phyloP scores from a whole-genome alignment of 2,329 filamentous ascomycete species.

The Cladorrhinum sp. region DNA sequence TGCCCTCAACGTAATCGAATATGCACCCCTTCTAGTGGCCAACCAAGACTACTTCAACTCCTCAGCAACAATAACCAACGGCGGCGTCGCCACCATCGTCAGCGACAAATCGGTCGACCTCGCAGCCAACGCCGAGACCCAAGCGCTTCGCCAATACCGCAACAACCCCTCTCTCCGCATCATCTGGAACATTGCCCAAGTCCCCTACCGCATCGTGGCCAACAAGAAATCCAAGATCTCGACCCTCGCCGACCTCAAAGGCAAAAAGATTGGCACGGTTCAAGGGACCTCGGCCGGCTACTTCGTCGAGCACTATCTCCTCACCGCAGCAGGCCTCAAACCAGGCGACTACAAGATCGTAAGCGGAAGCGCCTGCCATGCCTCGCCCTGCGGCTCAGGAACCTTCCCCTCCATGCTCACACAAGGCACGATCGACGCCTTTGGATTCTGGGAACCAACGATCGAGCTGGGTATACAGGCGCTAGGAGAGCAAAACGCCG shows the following conservation, averaged over 20 bases:
- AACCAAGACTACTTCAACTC: neutral
- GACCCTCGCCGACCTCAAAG: constrained; percentile 30
- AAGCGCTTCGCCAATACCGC: constrained; percentile 33
- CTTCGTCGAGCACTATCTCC: constrained; percentile 31
- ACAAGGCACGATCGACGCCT: constrained; percentile 30
- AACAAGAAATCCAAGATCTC: constrained; percentile 29
- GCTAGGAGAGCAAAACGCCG: constrained; percentile 25
- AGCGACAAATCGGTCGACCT: constrained; percentile 30
- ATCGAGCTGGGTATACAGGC: constrained; percentile 32
- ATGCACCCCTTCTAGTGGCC: neutral
- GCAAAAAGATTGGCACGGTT: constrained; percentile 34
- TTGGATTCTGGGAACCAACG: constrained; percentile 36
- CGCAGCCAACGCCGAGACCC: constrained; percentile 36
- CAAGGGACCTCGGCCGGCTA: constrained; percentile 33
- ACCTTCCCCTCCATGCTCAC: constrained; percentile 32
- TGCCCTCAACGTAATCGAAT: neutral
- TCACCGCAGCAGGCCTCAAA: constrained; percentile 29
- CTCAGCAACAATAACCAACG: constrained; percentile 24
- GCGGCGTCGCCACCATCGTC: constrained; percentile 32
- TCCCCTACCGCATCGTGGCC: constrained; percentile 35
- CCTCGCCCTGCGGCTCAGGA: constrained; percentile 29
- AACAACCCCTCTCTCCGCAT: constrained; percentile 32
- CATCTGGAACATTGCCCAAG: constrained; percentile 34
- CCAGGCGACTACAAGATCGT: constrained; percentile 31
- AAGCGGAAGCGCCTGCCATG: constrained; percentile 28